Evolutionary conservation across 352 stramenopile species (phyloP), one percentile per base, ranked within the genome.

Genomic region (Peronospora tabacina): DNA sequence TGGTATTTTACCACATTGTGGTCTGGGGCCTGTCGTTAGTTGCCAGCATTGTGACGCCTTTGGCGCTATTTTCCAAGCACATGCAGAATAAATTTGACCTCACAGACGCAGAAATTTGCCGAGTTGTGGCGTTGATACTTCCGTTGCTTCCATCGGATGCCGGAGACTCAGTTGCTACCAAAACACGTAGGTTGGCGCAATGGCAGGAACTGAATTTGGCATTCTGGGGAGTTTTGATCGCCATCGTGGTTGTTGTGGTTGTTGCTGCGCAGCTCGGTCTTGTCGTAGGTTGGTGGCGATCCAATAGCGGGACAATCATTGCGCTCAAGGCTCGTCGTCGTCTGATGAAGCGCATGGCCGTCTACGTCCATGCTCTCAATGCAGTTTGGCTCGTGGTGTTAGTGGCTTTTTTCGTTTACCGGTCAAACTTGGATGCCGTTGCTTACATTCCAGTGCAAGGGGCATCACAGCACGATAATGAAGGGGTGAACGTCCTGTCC

Each of bases 261-360:
- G 63, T 87, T 16, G 61, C 72, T 1, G 74, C 73, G 2, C 74
- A 85, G 33, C 37, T 71, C 12, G 75, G 76, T 24, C 69, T 88
- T n/a, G 62, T 80, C 1, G 49, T 88, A 15, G 72, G 74, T 15
- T 88, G 74, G 74, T 88, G 75, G 74, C 62, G 77, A 36, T 85
- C 77, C n/a, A 88, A 82, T 44, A 85, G 74, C 52, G 77, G 77
- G 26, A 86, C 75, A 7, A 73, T 86, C 22, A 82, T 86, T 39
- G 77, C 75, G 9, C 62, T 86, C 8, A 83, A 83, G 45, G 77
- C 75, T 12, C 61, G 77, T 4, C 69, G 75, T 8, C 74, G 73
- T 9, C 76, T 86, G 45, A 84, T 88, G 74, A 85, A 81, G 52
- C 77, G 75, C 46, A 86, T 86, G 74, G 66, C 71, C 2, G 66